phyloP scores from a whole-genome alignment of 2,329 filamentous ascomycete genomes.

The Talaromyces amestolkiae region DNA sequence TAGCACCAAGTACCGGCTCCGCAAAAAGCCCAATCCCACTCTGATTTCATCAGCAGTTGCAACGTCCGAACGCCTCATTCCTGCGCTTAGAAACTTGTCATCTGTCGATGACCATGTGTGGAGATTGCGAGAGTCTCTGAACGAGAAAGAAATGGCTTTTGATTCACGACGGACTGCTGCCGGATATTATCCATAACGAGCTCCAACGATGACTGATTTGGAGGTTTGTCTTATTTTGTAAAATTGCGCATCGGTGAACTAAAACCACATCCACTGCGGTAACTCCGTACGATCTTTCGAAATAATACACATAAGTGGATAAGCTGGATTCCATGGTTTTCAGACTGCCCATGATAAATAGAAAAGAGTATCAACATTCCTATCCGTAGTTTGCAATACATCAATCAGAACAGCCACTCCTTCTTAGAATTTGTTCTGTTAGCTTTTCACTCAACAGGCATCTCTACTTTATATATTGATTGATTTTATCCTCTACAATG shows the following conservation, averaged over 20 bases:
- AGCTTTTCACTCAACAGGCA: not conserved
- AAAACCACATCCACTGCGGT: not conserved
- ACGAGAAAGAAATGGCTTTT: not conserved
- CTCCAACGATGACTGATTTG: not conserved
- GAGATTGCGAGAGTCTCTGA: not conserved
- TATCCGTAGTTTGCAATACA: not conserved
- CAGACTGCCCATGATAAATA: constrained; percentile 3
- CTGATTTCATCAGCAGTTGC: not conserved
- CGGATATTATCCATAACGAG: not conserved
- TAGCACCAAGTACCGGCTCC: not conserved
- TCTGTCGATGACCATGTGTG: not conserved
- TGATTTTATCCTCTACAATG: not conserved
- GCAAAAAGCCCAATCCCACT: not conserved
- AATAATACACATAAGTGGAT: not conserved
- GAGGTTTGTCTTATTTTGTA: not conserved
- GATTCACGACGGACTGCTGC: not conserved
- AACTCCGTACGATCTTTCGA: not conserved
- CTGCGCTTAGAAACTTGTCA: not conserved
- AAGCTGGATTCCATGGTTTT: not conserved
- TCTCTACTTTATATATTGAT: not conserved
- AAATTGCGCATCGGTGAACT: not conserved
- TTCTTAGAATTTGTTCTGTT: not conserved
- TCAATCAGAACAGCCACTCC: not conserved
- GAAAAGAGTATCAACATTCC: not conserved
- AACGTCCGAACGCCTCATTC: constrained; percentile 3